Evolutionary conservation across 805 yeast genomes (phyloP).

Genomic region (Metschnikowia chrysomelidarum): DNA sequence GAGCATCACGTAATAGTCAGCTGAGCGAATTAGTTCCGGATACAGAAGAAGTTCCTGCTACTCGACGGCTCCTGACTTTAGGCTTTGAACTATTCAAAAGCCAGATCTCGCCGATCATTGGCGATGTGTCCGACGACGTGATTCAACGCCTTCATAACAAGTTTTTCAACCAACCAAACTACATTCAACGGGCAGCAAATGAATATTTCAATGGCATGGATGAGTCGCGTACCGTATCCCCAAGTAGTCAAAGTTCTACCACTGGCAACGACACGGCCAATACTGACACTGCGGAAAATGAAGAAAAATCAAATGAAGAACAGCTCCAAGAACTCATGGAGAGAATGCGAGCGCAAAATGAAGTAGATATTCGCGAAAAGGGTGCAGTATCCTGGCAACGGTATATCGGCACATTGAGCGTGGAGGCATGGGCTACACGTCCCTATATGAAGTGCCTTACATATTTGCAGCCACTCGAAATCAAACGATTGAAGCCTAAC

Average conservation of each 20-base stretch:
- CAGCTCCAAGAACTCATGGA: slow-evolving; percentile 10
- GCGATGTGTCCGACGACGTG: slow-evolving; percentile 10
- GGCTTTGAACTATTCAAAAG: slow-evolving; percentile 18
- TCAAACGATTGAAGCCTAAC: slow-evolving; percentile 36
- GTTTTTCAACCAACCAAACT: slow-evolving; percentile 20
- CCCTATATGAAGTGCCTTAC: slow-evolving; percentile 50
- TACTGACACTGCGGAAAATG: not conserved
- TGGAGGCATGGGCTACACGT: slow-evolving; percentile 71
- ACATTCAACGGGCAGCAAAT: slow-evolving; percentile 18
- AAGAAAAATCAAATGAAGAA: slow-evolving; percentile 1
- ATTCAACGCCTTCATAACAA: slow-evolving; percentile 13
- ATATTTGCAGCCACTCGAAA: slow-evolving; percentile 42
- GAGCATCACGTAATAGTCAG: too few relatives aligned
- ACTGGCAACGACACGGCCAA: not conserved
- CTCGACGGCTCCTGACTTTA: slow-evolving; percentile 10
- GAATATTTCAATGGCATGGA: slow-evolving; percentile 17
- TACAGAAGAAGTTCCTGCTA: not conserved
- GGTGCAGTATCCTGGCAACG: slow-evolving; percentile 28
- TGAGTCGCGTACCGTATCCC: not conserved
- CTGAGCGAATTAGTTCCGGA: not conserved
- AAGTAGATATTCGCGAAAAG: slow-evolving; percentile 10
- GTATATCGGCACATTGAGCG: slow-evolving; percentile 59
- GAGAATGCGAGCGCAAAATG: slow-evolving; percentile 12
- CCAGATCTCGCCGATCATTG: slow-evolving; percentile 17
- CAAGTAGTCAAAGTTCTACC: slow-evolving; percentile 1